Percentiles rank a stretch among this genome's conserved stretches.
Conservation (phyloP, 1,139 yeast species). For the Hansenula lynferdii region DNA sequence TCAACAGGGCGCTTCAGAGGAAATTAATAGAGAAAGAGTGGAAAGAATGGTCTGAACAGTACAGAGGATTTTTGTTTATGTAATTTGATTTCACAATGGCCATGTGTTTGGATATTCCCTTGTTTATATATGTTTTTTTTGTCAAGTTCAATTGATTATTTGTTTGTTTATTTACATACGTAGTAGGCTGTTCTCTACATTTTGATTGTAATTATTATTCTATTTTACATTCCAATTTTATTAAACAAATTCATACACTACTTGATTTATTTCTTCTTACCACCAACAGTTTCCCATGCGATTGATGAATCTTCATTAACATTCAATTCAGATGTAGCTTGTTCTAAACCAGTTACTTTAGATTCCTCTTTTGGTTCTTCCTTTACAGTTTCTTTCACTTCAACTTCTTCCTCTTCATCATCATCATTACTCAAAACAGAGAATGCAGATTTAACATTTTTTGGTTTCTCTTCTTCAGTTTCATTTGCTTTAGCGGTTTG, state of each 20-base stretch:
- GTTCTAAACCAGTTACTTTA: slow-evolving; percentile 31
- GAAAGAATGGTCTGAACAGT: slow-evolving; percentile 13
- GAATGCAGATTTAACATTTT: slow-evolving; percentile 54
- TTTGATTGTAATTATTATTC: no score
- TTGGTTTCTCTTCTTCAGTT: slow-evolving; percentile 30
- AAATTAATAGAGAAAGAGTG: slow-evolving; percentile 8
- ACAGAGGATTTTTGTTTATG: no score
- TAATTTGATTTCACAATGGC: no score
- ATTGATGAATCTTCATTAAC: slow-evolving; percentile 33
- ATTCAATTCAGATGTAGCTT: slow-evolving; percentile 40
- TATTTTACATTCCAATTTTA: no score
- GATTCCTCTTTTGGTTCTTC: slow-evolving; percentile 34
- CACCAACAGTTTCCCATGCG: slow-evolving; percentile 59
- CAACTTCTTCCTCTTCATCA: slow-evolving; percentile 65
- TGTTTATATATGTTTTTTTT: no score
- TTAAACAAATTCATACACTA: no score
- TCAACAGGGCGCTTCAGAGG: neutral
- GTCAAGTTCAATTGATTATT: no score
- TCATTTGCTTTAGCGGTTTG: slow-evolving; percentile 18
- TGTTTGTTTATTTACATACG: no score
- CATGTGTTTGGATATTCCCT: no score
- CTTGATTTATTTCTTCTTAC: slow-evolving; percentile 18
- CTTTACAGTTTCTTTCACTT: slow-evolving; percentile 37
- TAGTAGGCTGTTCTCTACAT: no score
- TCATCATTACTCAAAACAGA: slow-evolving; percentile 65